Conservation (phyloP, 768 basidiomycete genomes). For the Suillus bovinus region DNA sequence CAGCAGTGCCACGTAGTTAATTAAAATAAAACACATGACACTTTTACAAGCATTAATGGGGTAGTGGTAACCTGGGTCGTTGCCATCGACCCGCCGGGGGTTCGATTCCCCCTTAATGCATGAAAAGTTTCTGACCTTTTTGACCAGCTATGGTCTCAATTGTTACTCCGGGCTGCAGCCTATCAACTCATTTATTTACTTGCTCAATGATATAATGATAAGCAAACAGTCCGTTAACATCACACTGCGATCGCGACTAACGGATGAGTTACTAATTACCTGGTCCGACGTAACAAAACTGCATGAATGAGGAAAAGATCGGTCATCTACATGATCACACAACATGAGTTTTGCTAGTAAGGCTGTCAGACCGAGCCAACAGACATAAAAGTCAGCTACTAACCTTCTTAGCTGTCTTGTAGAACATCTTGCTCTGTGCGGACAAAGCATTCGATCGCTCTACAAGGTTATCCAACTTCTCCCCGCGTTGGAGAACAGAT, state of each 20-base stretch:
- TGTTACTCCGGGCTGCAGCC: too few species aligned
- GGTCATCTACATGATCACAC: slow-evolving; percentile 70
- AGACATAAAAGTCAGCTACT: slow-evolving; percentile 18
- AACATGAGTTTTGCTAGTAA: slow-evolving; percentile 91
- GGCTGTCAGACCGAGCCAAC: slow-evolving; percentile 14
- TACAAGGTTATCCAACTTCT: slow-evolving; percentile 94
- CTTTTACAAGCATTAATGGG: slow-evolving; percentile 26
- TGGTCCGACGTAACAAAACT: background rate
- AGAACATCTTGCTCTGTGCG: slow-evolving; percentile 95
- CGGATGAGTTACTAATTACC: background rate
- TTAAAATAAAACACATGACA: rapidly evolving
- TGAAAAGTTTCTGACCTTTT: rapidly evolving
- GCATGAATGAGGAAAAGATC: slow-evolving; percentile 13
- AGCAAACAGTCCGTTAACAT: too few species aligned
- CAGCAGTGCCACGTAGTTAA: background rate
- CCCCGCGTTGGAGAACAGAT: slow-evolving; percentile 92
- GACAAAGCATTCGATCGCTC: slow-evolving; percentile 90
- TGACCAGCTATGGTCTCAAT: too few species aligned
- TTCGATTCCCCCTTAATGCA: slow-evolving; percentile 81
- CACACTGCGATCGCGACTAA: too few species aligned
- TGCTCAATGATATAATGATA: too few species aligned
- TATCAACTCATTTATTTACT: too few species aligned
- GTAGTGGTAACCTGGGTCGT: slow-evolving; percentile 37
- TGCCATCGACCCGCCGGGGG: slow-evolving; percentile 67
- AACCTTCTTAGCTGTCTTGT: slow-evolving; percentile 99